A percentile compares a stretch with the other conserved stretches of the same genome.
Conservation (phyloP, 2,329 filamentous ascomycete species). For the Venturia pyrina region DNA sequence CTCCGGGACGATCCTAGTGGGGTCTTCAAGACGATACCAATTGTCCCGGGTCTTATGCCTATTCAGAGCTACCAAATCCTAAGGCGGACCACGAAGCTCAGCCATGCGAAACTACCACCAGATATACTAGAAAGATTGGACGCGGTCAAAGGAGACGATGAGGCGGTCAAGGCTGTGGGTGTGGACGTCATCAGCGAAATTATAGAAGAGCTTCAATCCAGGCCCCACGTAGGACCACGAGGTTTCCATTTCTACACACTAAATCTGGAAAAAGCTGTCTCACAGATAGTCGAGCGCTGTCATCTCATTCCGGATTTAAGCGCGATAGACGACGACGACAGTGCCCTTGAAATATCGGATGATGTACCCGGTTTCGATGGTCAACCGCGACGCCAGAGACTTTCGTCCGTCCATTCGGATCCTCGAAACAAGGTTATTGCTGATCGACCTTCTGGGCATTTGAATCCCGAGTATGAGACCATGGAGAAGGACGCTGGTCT, state of each 20-base stretch:
- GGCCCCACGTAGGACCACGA: slow-evolving; percentile 36
- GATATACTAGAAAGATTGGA: slow-evolving; percentile 61
- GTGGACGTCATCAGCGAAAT: slow-evolving; percentile 79
- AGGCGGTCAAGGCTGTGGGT: slow-evolving; percentile 68
- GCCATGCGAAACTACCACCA: slow-evolving; percentile 72
- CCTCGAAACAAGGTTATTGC: slow-evolving; percentile 84
- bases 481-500: slow-evolving; percentile 67
- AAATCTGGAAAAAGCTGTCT: slow-evolving; percentile 91
- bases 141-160: slow-evolving; percentile 66
- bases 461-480: slow-evolving; percentile 47
- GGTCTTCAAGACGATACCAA: slow-evolving; percentile 73
- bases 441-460: slow-evolving; percentile 48
- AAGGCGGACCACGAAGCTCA: slow-evolving; percentile 85
- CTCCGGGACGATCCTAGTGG: slow-evolving; percentile 75
- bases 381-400: slow-evolving; percentile 42
- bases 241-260: slow-evolving; percentile 98
- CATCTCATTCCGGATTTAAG: slow-evolving; percentile 52
- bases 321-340: slow-evolving; percentile 39
- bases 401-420: slow-evolving; percentile 72
- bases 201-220: slow-evolving; percentile 45
- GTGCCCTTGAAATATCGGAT: slow-evolving; percentile 33
- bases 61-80: slow-evolving; percentile 97
- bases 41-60: slow-evolving; percentile 93
- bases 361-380: slow-evolving; percentile 22
- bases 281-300: slow-evolving; percentile 80